Evolutionary conservation across 2,329 filamentous ascomycete genomes (phyloP), one percentile per base, ranked within the genome.

Genomic region (Fusarium poae): DNA sequence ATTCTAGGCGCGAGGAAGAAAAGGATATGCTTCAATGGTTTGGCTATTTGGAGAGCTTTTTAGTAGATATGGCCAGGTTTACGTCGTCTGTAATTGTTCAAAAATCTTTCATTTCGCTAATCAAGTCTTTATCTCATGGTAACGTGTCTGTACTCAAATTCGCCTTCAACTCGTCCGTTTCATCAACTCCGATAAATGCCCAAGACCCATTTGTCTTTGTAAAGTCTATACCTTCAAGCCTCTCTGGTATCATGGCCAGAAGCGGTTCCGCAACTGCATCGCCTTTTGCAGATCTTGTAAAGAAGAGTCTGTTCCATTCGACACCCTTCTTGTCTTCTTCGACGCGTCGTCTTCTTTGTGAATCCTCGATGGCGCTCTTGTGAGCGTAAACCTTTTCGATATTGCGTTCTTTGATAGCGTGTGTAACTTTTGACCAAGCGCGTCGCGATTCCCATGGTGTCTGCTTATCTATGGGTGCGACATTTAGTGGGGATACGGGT

Each of bases 341-440:
- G 72, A 88, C 87, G 59, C 94, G 86, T 81, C 95, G 82, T 62
- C 90, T 88, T 30, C 94, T 86, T 81, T 97, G 94, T 37, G 89
- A 88, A 73, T 94, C 91, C 79, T 97, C 94, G 57, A 97, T 91
- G 76, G 90, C 89, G 10, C 86, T 87, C 82, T 97, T 97, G 76
- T 94, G 91, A 1, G 80, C 79, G 1, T 88, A 87, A 0, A 91
- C 92, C 12, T 84, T 82, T 63, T 93, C 89, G 86, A 96, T 90
- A 74, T 97, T 90, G 42, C 91, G 91, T 57, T 83, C 84, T 20
- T 83, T 80, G 65, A 97, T 92, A 23, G 89, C 92, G 10, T 85
- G 83, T 0, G 92, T 90, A 12, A 97, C 93, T 63, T 90, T 90
- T 29, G 83, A 83, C 94, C 94, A 97, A 2, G 93, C 94, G 46